Evolutionary conservation across 1,284 basidiomycete genomes (phyloP).

Genomic region (Ustilago tritici): DNA sequence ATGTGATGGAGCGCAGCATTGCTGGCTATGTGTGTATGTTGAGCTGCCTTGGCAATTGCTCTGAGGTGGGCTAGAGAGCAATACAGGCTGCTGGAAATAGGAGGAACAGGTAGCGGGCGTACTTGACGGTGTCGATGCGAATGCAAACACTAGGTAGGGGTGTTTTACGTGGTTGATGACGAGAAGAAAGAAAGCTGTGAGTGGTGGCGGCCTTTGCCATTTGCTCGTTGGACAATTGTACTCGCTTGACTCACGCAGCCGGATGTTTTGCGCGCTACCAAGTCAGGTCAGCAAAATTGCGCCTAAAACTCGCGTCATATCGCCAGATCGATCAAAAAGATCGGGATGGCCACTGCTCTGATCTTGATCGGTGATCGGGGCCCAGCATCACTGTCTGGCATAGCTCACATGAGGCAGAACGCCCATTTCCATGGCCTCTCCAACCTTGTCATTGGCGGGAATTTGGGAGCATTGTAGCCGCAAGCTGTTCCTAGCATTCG

Average conservation of each 20-base stretch:
- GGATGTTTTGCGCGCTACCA: not conserved
- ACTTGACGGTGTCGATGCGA: not conserved
- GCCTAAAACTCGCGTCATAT: constrained; percentile 1
- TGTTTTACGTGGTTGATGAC: not conserved
- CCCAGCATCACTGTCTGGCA: not conserved
- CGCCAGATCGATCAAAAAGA: constrained; percentile 12
- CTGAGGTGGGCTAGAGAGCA: not conserved
- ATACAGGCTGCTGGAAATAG: not conserved
- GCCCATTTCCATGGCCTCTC: not conserved
- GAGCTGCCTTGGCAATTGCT: not conserved
- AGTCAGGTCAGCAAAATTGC: constrained; percentile 22
- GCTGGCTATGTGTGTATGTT: constrained; percentile 5
- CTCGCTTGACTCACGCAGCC: constrained; percentile 6
- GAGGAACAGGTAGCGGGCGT: not conserved
- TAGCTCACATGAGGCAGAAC: not conserved
- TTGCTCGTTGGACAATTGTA: not conserved
- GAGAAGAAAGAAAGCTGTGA: not conserved
- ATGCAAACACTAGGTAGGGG: not conserved
- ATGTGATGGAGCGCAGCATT: constrained; percentile 51
- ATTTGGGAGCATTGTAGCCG: too few species aligned
- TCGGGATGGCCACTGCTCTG: not conserved
- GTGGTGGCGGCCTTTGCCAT: constrained; percentile 1
- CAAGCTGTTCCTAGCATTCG: too few species aligned
- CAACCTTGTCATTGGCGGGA: too few species aligned
- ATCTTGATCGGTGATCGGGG: not conserved